Base-by-base conservation (phyloP, 2,329 filamentous ascomycete species). In the Calonectria honghensis region DNA sequence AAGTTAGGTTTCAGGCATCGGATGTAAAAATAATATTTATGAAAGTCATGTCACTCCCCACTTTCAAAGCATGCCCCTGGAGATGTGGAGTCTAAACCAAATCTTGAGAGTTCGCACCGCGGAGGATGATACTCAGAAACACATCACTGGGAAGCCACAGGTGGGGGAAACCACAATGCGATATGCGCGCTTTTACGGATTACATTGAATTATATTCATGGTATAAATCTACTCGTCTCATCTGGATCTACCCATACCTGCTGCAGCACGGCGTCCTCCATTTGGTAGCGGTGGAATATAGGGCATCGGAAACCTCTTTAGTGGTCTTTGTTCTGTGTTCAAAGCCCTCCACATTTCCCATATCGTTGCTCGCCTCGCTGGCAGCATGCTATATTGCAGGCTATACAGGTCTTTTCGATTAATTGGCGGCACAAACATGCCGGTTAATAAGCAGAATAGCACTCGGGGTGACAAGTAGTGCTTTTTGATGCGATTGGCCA, bases 331-430 rank as follows among this genome's bases (percentile, higher is more conserved):
- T 63, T 90, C 82, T 37, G 85, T 86, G 75, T 91, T 94, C 70
- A 97, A 86, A 50, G 91, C 90, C 54, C 90, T 88, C 97, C 97
- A 99, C 84, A 98, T 93, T 82, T 98, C 96, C 80, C 91, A 89
- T 72, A 98, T 94, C 2, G 93, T 93, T 0, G 95, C 94, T 57
- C 97, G 89, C 69, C 91, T 91, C 10, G 95, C 94, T 0, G 97
- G 97, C 51, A 99, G 89, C 95, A 98, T 98, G 86, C 95, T 98
- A 85, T 99, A 99, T 86, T 99, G 97, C 81, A 99, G 88, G 79
- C 95, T 97, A 86, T 99, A 99, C 66, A 99, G 89, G 82, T 97
- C 97, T 82, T 96, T 96, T 68, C 97, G 92, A 83, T 98, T 96
- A 64, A 99, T 97, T 0, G 97, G 96, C 16, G 96, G 97, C 2